A percentile compares a stretch with the other conserved stretches of the same genome.
Evolutionary conservation across 371 early-diverging fungal species (phyloP).

Genomic region (Parasitella parasitica): DNA sequence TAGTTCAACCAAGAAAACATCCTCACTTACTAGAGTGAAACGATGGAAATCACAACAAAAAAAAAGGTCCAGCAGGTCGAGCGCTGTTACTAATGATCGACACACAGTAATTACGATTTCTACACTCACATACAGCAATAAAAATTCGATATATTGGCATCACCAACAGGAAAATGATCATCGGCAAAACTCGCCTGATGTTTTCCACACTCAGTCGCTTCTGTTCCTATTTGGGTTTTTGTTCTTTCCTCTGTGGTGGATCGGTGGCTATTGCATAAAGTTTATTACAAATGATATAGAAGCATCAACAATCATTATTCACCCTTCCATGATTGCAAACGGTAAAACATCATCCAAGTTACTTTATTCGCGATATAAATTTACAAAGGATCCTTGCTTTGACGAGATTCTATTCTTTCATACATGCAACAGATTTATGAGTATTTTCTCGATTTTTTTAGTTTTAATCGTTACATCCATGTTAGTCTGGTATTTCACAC

Average conservation of each 20-base stretch:
- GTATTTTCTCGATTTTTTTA: constrained; percentile 24
- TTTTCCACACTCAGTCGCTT: constrained; percentile 49
- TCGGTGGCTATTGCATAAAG: constrained; percentile 27
- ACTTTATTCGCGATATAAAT: background rate
- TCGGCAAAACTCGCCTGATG: constrained; percentile 8
- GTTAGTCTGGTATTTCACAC: constrained; percentile 29
- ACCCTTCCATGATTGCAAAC: constrained; percentile 39
- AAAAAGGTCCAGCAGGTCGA: background rate
- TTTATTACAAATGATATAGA: background rate
- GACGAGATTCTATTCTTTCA: constrained; percentile 21
- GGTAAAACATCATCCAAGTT: constrained; percentile 21
- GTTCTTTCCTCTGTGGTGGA: constrained; percentile 51
- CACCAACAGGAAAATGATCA: background rate
- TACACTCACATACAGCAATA: background rate
- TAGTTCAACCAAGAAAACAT: background rate
- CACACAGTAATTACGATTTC: constrained; percentile 18
- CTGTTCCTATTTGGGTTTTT: constrained; percentile 47
- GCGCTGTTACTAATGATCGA: background rate
- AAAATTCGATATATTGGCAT: background rate
- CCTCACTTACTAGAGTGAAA: background rate
- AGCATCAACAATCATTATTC: constrained; percentile 8
- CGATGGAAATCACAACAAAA: constrained; percentile 5
- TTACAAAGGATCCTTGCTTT: background rate
- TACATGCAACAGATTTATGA: constrained; percentile 34
- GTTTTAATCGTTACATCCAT: constrained; percentile 14